phyloP scores from a whole-genome alignment of 2,329 filamentous ascomycete species.

The Diaporthe sp. region DNA sequence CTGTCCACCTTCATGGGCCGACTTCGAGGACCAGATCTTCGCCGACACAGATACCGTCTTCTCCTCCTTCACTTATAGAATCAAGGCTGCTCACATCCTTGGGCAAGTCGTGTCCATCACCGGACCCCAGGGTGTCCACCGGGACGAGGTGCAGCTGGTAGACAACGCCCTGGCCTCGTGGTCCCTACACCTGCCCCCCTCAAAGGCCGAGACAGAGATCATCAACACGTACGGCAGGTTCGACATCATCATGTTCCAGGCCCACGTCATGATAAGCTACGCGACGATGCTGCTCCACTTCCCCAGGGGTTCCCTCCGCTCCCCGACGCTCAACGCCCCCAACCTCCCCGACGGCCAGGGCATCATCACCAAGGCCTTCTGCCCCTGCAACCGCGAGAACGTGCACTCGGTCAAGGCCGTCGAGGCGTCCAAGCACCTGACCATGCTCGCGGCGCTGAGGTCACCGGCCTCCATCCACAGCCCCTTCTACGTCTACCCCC shows the following conservation, averaged over 20 bases:
- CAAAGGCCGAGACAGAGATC: not conserved
- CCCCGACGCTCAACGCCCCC: not conserved
- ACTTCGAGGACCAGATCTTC: not conserved
- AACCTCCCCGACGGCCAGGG: not conserved
- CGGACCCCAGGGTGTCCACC: not conserved
- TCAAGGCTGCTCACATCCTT: not conserved
- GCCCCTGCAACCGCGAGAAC: slow-evolving; percentile 11
- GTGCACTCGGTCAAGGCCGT: slow-evolving; percentile 11
- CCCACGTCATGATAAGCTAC: slow-evolving; percentile 8
- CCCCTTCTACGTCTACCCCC: not conserved
- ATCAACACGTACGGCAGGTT: slow-evolving; percentile 11
- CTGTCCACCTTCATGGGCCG: not conserved
- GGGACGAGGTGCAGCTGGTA: slow-evolving; percentile 7
- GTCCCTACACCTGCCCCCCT: not conserved
- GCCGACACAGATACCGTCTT: not conserved
- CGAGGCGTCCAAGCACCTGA: not conserved
- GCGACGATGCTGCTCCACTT: slow-evolving; percentile 6
- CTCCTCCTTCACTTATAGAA: not conserved
- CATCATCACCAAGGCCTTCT: not conserved
- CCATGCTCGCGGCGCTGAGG: not conserved
- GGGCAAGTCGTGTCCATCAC: slow-evolving; percentile 13
- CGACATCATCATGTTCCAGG: slow-evolving; percentile 9
- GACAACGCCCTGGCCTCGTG: slow-evolving; percentile 6
- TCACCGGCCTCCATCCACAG: not conserved
- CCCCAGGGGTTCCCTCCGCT: not conserved